Percentiles rank a stretch among this genome's conserved stretches.
phyloP scores from a whole-genome alignment of 176 grass and related monocot genomes.

The Rhynchospora tenuis region DNA sequence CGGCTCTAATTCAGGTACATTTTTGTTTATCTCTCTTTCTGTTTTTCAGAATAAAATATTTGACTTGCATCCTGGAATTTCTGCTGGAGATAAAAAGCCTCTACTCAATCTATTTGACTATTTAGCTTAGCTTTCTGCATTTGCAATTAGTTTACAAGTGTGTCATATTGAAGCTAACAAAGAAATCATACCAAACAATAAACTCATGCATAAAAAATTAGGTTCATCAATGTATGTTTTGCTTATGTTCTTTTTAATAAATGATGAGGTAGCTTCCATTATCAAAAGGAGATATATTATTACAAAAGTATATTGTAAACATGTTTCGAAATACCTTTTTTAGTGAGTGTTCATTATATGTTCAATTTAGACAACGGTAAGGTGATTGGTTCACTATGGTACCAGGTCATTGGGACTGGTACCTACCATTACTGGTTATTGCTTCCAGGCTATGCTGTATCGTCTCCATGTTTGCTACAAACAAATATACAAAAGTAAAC shows the following conservation, averaged over 20 bases:
- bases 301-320: not conserved
- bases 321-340: not conserved
- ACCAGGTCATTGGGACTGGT: not conserved
- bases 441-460: not conserved
- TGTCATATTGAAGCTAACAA: not conserved
- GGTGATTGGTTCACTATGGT: not conserved
- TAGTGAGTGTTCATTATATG: not conserved
- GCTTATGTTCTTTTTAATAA: not conserved
- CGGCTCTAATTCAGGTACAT: slow-evolving; percentile 62
- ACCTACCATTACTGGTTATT: not conserved
- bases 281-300: not conserved
- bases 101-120: not conserved
- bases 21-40: not conserved
- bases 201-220: not conserved
- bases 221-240: not conserved
- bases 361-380: not conserved
- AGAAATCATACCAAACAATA: not conserved
- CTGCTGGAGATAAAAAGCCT: too few relatives aligned
- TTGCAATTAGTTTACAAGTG: not conserved
- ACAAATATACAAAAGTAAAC: not conserved
- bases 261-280: not conserved
- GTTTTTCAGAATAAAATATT: not conserved
- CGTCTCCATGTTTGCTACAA: not conserved
- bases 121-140: not conserved
- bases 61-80: too few relatives aligned